Conservation (phyloP, 2,329 filamentous ascomycete genomes). For the Fusarium ramigenum region DNA sequence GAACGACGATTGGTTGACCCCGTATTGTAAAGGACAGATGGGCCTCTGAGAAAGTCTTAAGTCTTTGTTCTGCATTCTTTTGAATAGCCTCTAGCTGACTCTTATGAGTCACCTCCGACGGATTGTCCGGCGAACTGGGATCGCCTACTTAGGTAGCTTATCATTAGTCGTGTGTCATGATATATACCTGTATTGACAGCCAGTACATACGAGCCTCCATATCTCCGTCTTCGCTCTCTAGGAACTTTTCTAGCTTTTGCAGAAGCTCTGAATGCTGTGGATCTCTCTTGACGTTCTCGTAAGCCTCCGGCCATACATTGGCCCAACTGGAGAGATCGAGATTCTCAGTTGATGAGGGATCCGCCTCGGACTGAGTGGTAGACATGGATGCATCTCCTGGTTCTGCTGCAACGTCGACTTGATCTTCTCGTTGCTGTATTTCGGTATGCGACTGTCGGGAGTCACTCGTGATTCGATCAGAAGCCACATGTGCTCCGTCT, state of each 20-base stretch:
- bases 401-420: too few relatives aligned
- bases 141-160: rapidly evolving
- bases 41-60: rapidly evolving
- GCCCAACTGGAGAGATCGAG: rapidly evolving
- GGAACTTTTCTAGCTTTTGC: rapidly evolving
- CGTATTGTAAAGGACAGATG: background rate
- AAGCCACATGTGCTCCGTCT: too few relatives aligned
- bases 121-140: rapidly evolving
- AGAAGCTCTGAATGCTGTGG: rapidly evolving
- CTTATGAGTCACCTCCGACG: rapidly evolving
- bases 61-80: background rate
- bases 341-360: rapidly evolving
- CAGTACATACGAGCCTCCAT: rapidly evolving
- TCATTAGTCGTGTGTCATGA: rapidly evolving
- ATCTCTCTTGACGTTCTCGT: rapidly evolving
- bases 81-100: background rate
- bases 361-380: rapidly evolving
- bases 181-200: rapidly evolving
- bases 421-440: too few relatives aligned
- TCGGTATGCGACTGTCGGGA: background rate
- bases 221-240: rapidly evolving
- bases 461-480: background rate
- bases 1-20: rapidly evolving
- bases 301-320: rapidly evolving
- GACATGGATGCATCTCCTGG: rapidly evolving